phyloP scores from a whole-genome alignment of 2,329 filamentous ascomycete species.

The Raffaelea deltoideospora region DNA sequence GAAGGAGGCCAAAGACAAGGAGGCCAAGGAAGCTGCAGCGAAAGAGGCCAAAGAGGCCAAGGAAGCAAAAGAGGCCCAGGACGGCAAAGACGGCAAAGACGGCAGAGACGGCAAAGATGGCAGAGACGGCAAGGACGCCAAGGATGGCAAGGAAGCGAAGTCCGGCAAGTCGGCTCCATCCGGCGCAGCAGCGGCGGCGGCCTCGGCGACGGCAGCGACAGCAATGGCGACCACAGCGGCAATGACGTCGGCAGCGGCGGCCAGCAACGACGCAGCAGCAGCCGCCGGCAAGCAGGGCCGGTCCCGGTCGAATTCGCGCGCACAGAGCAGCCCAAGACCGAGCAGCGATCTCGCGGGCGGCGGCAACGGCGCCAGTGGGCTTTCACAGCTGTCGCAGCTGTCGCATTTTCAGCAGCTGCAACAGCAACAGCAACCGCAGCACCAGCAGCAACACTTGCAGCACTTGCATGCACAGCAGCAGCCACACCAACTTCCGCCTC shows the following conservation, averaged over 20 bases:
- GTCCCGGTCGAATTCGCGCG: slow-evolving; percentile 40
- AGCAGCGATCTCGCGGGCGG: slow-evolving; percentile 2
- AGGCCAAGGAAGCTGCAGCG: slow-evolving; percentile 1
- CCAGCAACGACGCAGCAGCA: slow-evolving; percentile 4
- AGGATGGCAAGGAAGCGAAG: slow-evolving; percentile 18
- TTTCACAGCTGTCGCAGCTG: too few species aligned
- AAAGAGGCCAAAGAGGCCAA: slow-evolving; percentile 11
- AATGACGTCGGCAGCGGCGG: background rate
- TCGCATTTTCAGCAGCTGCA: background rate
- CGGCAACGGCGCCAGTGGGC: too few species aligned
- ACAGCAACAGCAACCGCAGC: background rate
- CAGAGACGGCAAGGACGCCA: slow-evolving; percentile 16
- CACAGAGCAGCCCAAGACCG: slow-evolving; percentile 12
- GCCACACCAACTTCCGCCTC: too few species aligned
- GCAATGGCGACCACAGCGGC: slow-evolving; percentile 18
- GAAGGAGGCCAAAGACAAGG: slow-evolving; percentile 14
- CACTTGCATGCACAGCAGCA: background rate
- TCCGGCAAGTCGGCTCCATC: too few species aligned
- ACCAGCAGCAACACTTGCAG: background rate
- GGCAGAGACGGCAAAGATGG: slow-evolving; percentile 15
- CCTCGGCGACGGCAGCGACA: slow-evolving; percentile 5
- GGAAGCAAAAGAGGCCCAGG: slow-evolving; percentile 22
- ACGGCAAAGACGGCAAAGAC: slow-evolving; percentile 17
- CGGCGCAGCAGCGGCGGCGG: slow-evolving; percentile 16
- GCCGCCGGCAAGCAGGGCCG: slow-evolving; percentile 25